Evolutionary conservation across 306 rosid species (phyloP).

Genomic region (Vicia faba): DNA sequence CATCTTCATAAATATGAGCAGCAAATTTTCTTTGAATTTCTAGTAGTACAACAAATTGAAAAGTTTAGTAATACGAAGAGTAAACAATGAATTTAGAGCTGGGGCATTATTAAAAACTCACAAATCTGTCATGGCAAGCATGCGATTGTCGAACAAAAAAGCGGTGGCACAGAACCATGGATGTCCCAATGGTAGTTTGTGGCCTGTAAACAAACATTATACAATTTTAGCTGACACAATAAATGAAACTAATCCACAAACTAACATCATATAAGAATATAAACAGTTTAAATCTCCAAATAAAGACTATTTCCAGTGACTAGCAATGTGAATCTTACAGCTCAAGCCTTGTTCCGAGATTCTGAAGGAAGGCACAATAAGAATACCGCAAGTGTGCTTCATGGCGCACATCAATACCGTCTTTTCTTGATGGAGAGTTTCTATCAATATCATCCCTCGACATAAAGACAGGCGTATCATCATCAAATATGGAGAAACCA

Average conservation of each 20-base stretch:
- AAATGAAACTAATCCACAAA: conserved; percentile 5
- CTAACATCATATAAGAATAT: background rate
- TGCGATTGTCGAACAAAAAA: conserved; percentile 89
- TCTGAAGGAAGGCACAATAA: conserved; percentile 90
- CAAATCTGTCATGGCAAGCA: conserved; percentile 97
- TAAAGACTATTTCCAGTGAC: conserved; percentile 5
- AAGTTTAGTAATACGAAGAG: conserved; percentile 2
- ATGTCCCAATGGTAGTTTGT: conserved; percentile 90
- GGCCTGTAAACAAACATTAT: conserved; percentile 67
- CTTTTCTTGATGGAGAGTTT: conserved; percentile 91
- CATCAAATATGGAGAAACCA: conserved; percentile 62
- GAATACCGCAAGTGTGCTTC: conserved; percentile 92
- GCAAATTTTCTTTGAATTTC: conserved; percentile 21
- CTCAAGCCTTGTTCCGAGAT: conserved; percentile 85
- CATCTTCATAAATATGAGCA: conserved; percentile 11
- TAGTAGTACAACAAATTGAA: conserved; percentile 6
- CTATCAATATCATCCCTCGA: conserved; percentile 96
- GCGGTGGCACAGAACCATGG: conserved; percentile 98
- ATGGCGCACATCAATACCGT: conserved; percentile 82
- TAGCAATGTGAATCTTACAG: conserved; percentile 58
- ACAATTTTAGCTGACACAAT: conserved; percentile 26
- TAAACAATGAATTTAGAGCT: conserved; percentile 5
- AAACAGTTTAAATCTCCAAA: background rate
- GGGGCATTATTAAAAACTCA: conserved; percentile 50
- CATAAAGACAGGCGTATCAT: conserved; percentile 73